phyloP scores from a whole-genome alignment of 2,329 filamentous ascomycete genomes.

The Myriosclerotinia scirpicola region DNA sequence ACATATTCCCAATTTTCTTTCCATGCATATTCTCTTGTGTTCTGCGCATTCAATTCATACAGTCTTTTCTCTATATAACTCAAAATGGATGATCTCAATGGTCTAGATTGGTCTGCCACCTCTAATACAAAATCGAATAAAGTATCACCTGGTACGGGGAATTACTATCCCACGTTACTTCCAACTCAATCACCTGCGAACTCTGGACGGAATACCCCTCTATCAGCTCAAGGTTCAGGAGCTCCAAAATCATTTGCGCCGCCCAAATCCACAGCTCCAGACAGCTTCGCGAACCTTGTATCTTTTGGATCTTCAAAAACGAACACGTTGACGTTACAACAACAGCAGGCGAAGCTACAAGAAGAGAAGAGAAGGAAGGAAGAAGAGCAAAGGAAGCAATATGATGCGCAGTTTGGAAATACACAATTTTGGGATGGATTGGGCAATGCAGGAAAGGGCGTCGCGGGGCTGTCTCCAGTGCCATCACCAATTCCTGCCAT shows the following conservation, averaged over 20 bases:
- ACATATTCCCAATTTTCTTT: not conserved
- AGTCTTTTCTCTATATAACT: conserved; percentile 3
- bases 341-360: conserved; percentile 69
- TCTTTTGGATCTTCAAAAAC: conserved; percentile 58
- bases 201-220: conserved; percentile 57
- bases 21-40: not conserved
- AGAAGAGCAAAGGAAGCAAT: conserved; percentile 67
- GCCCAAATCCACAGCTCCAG: conserved; percentile 50
- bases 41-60: conserved; percentile 26
- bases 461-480: conserved; percentile 47
- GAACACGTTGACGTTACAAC: conserved; percentile 73
- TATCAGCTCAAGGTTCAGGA: conserved; percentile 46
- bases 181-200: conserved; percentile 50
- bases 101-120: conserved; percentile 57
- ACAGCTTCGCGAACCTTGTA: conserved; percentile 78
- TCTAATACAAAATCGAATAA: conserved; percentile 41
- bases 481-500: conserved; percentile 51
- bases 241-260: conserved; percentile 41
- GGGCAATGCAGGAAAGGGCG: conserved; percentile 51
- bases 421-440: conserved; percentile 74
- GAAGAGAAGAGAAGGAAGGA: conserved; percentile 70
- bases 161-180: conserved; percentile 52
- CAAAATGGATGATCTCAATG: conserved; percentile 62
- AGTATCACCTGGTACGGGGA: conserved; percentile 46
- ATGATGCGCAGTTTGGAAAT: conserved; percentile 76